phyloP scores from a whole-genome alignment of 1,284 basidiomycete species.

The Trametes hirsuta region DNA sequence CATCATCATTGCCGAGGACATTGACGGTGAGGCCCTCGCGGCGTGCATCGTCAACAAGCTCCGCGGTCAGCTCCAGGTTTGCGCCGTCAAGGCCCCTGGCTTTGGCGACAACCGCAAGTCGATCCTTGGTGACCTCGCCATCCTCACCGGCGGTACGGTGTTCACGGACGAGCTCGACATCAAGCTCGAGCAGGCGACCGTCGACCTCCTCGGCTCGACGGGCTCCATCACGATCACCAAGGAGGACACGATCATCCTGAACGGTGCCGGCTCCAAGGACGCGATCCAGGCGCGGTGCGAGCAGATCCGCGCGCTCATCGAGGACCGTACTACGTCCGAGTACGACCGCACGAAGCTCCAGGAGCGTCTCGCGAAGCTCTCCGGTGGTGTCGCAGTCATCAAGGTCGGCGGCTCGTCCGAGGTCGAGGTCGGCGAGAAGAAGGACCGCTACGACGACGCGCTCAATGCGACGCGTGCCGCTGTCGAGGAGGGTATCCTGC shows the following conservation, averaged over 20 bases:
- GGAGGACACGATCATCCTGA: slow-evolving; percentile 97
- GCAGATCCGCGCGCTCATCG: slow-evolving; percentile 88
- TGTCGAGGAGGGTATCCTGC: slow-evolving; percentile 97
- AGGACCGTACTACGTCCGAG: slow-evolving; percentile 86
- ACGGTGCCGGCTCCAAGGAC: slow-evolving; percentile 89
- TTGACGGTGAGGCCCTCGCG: slow-evolving; percentile 97
- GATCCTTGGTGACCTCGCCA: slow-evolving; percentile 95
- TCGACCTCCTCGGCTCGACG: slow-evolving; percentile 90
- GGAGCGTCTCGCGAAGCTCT: slow-evolving; percentile 95
- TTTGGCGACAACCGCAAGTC: slow-evolving; percentile 99
- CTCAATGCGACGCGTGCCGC: slow-evolving; percentile 97
- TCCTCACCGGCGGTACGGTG: slow-evolving; percentile 96
- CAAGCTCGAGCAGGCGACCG: slow-evolving; percentile 92
- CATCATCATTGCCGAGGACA: slow-evolving; percentile 95
- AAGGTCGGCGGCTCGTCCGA: slow-evolving; percentile 94
- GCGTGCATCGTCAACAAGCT: slow-evolving; percentile 99
- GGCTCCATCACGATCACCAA: slow-evolving; percentile 96
- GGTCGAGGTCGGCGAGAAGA: slow-evolving; percentile 99
- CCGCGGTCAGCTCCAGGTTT: slow-evolving; percentile 92
- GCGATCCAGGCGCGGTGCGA: slow-evolving; percentile 90
- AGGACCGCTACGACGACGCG: slow-evolving; percentile 98
- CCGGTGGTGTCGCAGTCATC: slow-evolving; percentile 97
- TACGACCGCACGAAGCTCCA: slow-evolving; percentile 97
- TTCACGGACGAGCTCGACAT: slow-evolving; percentile 99
- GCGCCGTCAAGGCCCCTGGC: slow-evolving; percentile 95